Evolutionary conservation across 2,329 filamentous ascomycete species (phyloP).

Genomic region (Drechslerella coelobrocha): DNA sequence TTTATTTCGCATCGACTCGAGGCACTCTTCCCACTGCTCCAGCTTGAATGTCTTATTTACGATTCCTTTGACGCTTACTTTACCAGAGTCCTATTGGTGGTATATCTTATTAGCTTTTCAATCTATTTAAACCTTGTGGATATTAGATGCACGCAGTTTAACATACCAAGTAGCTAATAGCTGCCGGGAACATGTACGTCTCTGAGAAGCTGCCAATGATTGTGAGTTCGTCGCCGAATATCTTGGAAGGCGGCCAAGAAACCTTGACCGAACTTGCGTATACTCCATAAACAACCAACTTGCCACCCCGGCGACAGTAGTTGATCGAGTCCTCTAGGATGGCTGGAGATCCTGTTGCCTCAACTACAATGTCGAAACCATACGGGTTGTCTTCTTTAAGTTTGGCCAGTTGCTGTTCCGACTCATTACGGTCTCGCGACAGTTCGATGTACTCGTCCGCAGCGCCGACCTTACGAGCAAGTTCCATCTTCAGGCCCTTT

Average conservation of each 20-base stretch:
- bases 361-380: constrained; percentile 71
- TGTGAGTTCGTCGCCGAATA: constrained; percentile 73
- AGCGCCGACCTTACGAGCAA: constrained; percentile 67
- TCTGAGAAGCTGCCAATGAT: constrained; percentile 77
- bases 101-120: constrained; percentile 59
- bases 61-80: constrained; percentile 70
- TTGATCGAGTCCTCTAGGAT: constrained; percentile 75
- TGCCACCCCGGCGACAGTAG: constrained; percentile 74
- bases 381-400: constrained; percentile 72
- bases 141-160: constrained; percentile 55
- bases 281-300: constrained; percentile 75
- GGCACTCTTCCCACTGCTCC: constrained; percentile 74
- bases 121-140: constrained; percentile 56
- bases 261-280: constrained; percentile 70
- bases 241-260: constrained; percentile 73
- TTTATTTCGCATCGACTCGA: constrained; percentile 75
- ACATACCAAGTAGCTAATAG: constrained; percentile 62
- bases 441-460: constrained; percentile 66
- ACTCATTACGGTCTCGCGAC: constrained; percentile 62
- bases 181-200: constrained; percentile 73
- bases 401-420: constrained; percentile 67
- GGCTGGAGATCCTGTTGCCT: constrained; percentile 71
- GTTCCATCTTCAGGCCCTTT: constrained; percentile 72
- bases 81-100: constrained; percentile 62
- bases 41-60: constrained; percentile 76